Percentiles rank a stretch among this genome's conserved stretches.
These are phyloP conservation scores for Talaromyces marneffei DNA, from an alignment of 2,329 filamentous ascomycete genomes.

Conservation along the genomic window DNA sequence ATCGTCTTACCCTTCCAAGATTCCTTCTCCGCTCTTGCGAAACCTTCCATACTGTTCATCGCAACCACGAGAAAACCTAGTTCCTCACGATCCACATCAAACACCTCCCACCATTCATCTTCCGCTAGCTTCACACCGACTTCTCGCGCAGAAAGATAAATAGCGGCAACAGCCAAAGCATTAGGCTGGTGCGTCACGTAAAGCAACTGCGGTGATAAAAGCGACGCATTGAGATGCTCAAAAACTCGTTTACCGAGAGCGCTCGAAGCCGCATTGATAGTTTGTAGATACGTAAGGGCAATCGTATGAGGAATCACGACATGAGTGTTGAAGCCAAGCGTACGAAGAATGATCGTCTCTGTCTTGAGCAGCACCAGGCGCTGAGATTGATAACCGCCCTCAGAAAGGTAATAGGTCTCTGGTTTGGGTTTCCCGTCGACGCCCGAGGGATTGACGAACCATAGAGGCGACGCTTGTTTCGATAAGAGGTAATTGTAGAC, in stretches of 20 bases:
- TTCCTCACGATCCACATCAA: slow-evolving; percentile 91
- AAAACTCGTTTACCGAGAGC: slow-evolving; percentile 60
- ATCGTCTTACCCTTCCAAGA: slow-evolving; percentile 51
- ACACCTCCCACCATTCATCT: slow-evolving; percentile 94
- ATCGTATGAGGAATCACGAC: slow-evolving; percentile 81
- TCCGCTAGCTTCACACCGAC: slow-evolving; percentile 70
- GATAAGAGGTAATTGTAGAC: slow-evolving; percentile 78
- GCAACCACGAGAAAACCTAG: slow-evolving; percentile 87
- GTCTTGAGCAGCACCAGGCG: slow-evolving; percentile 62
- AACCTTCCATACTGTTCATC: slow-evolving; percentile 71
- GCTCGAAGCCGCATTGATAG: slow-evolving; percentile 63
- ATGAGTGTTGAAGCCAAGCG: slow-evolving; percentile 75
- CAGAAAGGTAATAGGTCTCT: slow-evolving; percentile 62
- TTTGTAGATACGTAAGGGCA: slow-evolving; percentile 86
- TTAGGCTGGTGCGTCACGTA: slow-evolving; percentile 90
- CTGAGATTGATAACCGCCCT: slow-evolving; percentile 63
- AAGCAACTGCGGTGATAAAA: slow-evolving; percentile 80
- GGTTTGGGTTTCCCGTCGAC: slow-evolving; percentile 37
- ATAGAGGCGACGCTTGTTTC: slow-evolving; percentile 49
- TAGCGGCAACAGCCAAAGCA: slow-evolving; percentile 75
- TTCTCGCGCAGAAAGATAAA: slow-evolving; percentile 84
- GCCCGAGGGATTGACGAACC: slow-evolving; percentile 33
- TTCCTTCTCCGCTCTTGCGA: slow-evolving; percentile 55
- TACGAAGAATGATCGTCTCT: slow-evolving; percentile 70
- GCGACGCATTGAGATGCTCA: slow-evolving; percentile 75